Evolutionary conservation across 495 filamentous ascomycete genomes (phyloP), one percentile per base, ranked within the genome.

Genomic region (Lophium mytilinum): DNA sequence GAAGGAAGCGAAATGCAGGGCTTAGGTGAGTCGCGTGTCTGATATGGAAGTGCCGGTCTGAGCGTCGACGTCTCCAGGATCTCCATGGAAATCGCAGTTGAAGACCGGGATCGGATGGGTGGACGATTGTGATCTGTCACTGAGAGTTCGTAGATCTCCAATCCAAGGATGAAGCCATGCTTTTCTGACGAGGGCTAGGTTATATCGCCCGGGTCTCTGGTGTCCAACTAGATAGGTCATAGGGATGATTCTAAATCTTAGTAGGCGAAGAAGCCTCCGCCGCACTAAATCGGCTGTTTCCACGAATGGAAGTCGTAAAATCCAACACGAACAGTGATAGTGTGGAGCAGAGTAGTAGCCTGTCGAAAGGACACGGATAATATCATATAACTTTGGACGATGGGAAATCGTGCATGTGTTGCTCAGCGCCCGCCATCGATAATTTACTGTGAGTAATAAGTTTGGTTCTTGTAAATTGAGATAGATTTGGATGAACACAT

Each of bases 21-120:
- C 39, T 61, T 53, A 55, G 50, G 58, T 58, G 62, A 65, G 49
- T 52, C 18, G 61, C 54, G 57, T 65, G 62, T 65, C 47, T 48
- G 11, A 49, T 40, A 57, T 57, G 52, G 56, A 19, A 21, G 39
- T 19, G 18, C 43, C 15, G 14, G n/a, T 15, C 14, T 47, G 5
- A 11, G 3, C 43, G 18, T n/a, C n/a, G 14, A 17, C 14, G 2
- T 11, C 18, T 47, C 43, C 43, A 21, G 18, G 43, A 19, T 17
- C n/a, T 47, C 14, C 1, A 47, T 47, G 10, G n/a, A 18, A 19
- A 47, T n/a, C 18, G 43, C 24, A 30, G 19, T 10, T 15, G 43
- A 47, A 15, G 43, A 19, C 43, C 18, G 18, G 43, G 43, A 19
- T 21, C 14, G n/a, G 21, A 47, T 47, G 10, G 21, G 4, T 47